Evolutionary conservation across 768 basidiomycete genomes (phyloP).

Genomic region (Mycena chlorophos): DNA sequence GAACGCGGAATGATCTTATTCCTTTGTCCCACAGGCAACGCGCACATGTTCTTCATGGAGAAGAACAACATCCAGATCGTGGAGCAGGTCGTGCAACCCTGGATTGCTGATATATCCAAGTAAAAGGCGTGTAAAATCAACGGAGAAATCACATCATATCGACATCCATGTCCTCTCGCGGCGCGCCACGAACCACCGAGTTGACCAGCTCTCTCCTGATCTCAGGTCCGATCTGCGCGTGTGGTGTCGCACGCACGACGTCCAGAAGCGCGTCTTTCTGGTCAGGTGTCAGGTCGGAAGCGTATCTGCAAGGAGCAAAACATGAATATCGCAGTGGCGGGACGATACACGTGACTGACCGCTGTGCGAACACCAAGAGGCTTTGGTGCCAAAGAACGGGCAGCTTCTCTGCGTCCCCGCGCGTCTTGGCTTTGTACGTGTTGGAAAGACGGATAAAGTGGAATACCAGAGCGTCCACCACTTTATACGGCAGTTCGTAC

Average conservation of each 20-base stretch:
- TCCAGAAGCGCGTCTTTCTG: slow-evolving; percentile 98
- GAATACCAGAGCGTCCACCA: slow-evolving; percentile 94
- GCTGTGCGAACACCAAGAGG: slow-evolving; percentile 88
- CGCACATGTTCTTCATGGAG: slow-evolving; percentile 45
- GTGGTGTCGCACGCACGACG: slow-evolving; percentile 81
- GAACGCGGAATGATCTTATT: no score
- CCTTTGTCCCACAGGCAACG: slow-evolving; percentile 34
- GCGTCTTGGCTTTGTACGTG: slow-evolving; percentile 71
- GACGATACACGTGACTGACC: slow-evolving; percentile 46
- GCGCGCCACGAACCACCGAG: slow-evolving; percentile 83
- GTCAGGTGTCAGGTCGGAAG: slow-evolving; percentile 90
- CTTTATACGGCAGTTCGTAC: slow-evolving; percentile 96
- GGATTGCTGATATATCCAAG: slow-evolving; percentile 27
- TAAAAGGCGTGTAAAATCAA: slow-evolving; percentile 3
- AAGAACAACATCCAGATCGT: slow-evolving; percentile 37
- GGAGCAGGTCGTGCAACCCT: slow-evolving; percentile 31
- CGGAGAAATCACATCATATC: slow-evolving; percentile 50
- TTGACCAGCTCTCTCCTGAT: slow-evolving; percentile 88
- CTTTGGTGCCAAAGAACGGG: slow-evolving; percentile 99
- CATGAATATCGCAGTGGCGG: slow-evolving; percentile 9
- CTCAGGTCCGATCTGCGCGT: slow-evolving; percentile 86
- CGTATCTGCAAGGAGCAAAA: slow-evolving; percentile 59
- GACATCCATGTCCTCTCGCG: slow-evolving; percentile 64
- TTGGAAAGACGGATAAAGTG: slow-evolving; percentile 97
- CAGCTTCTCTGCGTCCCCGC: slow-evolving; percentile 74